Conservation (phyloP, 257 asterid genomes). For the Vinca minor region DNA sequence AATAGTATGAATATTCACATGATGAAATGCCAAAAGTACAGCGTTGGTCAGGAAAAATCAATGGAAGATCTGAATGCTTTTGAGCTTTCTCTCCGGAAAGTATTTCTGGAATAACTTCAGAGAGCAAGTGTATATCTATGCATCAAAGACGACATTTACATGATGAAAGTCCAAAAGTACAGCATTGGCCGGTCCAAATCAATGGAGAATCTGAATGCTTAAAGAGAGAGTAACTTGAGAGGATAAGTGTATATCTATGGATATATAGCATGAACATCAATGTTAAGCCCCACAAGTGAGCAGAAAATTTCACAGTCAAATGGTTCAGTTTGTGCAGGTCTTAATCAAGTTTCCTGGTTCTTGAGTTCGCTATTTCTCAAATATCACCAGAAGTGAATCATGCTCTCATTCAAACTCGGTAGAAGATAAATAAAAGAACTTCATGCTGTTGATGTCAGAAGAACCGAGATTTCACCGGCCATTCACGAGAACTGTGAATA, state of each 20-base stretch:
- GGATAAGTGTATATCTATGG: not conserved
- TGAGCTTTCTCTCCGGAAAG: not conserved
- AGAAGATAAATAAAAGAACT: not conserved
- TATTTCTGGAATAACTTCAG: constrained; percentile 1
- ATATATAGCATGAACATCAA: not conserved
- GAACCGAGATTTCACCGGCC: not conserved
- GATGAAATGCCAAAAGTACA: not conserved
- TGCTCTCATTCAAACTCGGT: not conserved
- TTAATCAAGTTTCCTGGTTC: not conserved
- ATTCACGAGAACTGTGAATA: not conserved
- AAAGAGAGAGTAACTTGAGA: too few relatives aligned
- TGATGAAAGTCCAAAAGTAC: too few relatives aligned
- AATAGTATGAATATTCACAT: not conserved
- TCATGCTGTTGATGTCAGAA: not conserved
- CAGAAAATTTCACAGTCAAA: not conserved
- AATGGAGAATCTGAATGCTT: too few relatives aligned
- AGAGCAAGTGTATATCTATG: not conserved
- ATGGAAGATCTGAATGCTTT: not conserved
- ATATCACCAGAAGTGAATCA: not conserved
- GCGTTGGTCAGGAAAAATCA: not conserved
- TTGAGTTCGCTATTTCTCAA: not conserved
- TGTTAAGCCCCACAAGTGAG: not conserved
- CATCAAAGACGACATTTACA: too few relatives aligned
- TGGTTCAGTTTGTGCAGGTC: not conserved
- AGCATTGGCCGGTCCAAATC: too few relatives aligned